Evolutionary conservation across 306 rosid genomes (phyloP).

Genomic region (Glycine tomentella): DNA sequence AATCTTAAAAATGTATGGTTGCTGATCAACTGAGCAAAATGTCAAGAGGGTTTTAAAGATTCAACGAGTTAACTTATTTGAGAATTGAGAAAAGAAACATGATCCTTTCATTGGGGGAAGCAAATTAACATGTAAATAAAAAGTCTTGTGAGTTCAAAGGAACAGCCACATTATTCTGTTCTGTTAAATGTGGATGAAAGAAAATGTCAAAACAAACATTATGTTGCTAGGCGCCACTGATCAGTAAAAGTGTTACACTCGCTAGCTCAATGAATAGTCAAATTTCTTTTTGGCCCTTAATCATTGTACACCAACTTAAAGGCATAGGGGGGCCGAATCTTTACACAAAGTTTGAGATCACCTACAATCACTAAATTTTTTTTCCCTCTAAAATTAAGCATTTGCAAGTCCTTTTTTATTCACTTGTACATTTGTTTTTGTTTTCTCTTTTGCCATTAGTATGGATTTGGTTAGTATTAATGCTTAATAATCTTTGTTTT

Average conservation of each 20-base stretch:
- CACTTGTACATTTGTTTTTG: not conserved
- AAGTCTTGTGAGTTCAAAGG: conserved; percentile 34
- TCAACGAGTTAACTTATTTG: conserved; percentile 41
- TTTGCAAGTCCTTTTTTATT: no score
- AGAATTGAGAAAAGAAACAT: conserved; percentile 41
- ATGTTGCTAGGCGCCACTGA: conserved; percentile 24
- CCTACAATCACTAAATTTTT: conserved; percentile 22
- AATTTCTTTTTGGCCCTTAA: conserved; percentile 51
- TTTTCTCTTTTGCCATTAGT: not conserved
- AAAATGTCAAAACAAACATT: conserved; percentile 48
- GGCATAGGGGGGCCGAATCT: conserved; percentile 49
- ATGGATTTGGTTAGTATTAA: conserved; percentile 26
- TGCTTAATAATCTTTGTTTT: not conserved
- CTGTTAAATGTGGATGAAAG: conserved; percentile 26
- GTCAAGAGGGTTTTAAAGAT: not conserved
- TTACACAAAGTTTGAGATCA: conserved; percentile 43
- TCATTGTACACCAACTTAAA: conserved; percentile 58
- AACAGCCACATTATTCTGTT: not conserved
- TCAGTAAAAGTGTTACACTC: conserved; percentile 21
- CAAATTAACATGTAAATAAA: not conserved
- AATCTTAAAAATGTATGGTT: conserved; percentile 31
- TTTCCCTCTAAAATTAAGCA: no score
- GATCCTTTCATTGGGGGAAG: conserved; percentile 65
- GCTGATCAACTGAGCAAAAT: conserved; percentile 47
- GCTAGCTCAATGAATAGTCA: conserved; percentile 51